Conservation (phyloP, 192 early-diverging fungal genomes). For the Coemansia brasiliensis region DNA sequence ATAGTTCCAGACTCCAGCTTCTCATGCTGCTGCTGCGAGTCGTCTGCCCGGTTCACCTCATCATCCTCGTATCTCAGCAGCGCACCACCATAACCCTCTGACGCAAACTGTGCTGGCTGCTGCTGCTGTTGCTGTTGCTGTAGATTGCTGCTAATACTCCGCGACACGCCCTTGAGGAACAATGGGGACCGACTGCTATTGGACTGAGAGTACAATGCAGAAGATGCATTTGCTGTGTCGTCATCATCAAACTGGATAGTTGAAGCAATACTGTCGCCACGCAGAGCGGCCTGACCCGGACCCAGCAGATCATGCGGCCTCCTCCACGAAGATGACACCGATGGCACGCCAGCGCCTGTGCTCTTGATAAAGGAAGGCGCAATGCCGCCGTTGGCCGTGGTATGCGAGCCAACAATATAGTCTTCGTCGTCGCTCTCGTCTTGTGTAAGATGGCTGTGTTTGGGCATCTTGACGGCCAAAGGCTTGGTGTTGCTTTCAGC, state of each 20-base stretch:
- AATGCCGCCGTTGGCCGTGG: conserved; percentile 4
- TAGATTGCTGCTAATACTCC: conserved; percentile 1
- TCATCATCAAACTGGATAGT: conserved; percentile 28
- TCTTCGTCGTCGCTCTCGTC: conserved; percentile 22
- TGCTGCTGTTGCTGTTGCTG: background rate
- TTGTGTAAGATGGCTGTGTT: background rate
- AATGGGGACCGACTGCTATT: conserved; percentile 1
- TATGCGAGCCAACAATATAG: conserved; percentile 26
- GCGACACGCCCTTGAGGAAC: conserved; percentile 12
- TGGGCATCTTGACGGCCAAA: background rate
- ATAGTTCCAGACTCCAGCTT: conserved; percentile 64
- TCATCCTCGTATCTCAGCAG: background rate
- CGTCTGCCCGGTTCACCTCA: background rate
- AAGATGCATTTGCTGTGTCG: background rate
- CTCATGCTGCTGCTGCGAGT: conserved; percentile 8
- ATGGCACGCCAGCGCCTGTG: background rate
- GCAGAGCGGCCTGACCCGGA: background rate
- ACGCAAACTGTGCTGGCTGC: conserved; percentile 1
- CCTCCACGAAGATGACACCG: conserved; percentile 15
- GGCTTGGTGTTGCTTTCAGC: background rate
- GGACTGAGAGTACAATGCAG: conserved; percentile 1
- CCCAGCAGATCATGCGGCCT: conserved; percentile 7
- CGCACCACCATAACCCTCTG: background rate
- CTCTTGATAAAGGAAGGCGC: conserved; percentile 2
- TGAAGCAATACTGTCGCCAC: conserved; percentile 42